A percentile compares a stretch with the other conserved stretches of the same genome.
These are phyloP conservation scores for Escallonia herrerae DNA, from an alignment of 129 eudicot species.

Conservation along the genomic window DNA sequence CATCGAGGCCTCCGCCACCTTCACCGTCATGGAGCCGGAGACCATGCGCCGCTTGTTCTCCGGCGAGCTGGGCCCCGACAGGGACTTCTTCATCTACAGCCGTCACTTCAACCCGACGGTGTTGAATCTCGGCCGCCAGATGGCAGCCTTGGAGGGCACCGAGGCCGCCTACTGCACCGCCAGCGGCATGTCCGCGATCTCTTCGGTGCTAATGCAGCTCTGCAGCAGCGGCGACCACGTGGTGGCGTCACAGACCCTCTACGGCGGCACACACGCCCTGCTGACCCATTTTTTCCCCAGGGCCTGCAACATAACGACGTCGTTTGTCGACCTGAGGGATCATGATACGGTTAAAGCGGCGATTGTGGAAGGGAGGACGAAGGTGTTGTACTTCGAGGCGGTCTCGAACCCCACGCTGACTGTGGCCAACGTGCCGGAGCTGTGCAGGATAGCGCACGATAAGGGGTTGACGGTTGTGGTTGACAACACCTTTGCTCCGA, in stretches of 20 bases:
- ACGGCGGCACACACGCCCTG: constrained; percentile 72
- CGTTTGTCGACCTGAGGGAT: constrained; percentile 57
- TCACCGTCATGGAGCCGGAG: constrained; percentile 76
- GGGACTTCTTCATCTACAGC: constrained; percentile 60
- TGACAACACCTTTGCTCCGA: constrained; percentile 62
- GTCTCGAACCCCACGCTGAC: constrained; percentile 58
- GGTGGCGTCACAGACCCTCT: constrained; percentile 54
- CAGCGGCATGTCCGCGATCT: constrained; percentile 71
- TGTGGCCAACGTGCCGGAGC: constrained; percentile 60
- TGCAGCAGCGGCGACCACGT: constrained; percentile 48
- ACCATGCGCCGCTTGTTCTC: constrained; percentile 59
- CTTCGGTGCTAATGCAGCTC: constrained; percentile 42
- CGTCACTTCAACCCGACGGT: constrained; percentile 73
- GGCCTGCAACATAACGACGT: constrained; percentile 44
- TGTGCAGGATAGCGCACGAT: constrained; percentile 47
- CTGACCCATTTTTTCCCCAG: constrained; percentile 52
- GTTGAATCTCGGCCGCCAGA: constrained; percentile 58
- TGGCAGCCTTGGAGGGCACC: constrained; percentile 72
- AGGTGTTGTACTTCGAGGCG: constrained; percentile 60
- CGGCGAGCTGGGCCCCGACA: constrained; percentile 61
- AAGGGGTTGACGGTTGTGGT: constrained; percentile 53
- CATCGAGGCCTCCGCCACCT: constrained; percentile 73
- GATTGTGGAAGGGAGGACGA: constrained; percentile 45
- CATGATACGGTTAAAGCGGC: constrained; percentile 37
- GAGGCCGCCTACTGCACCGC: constrained; percentile 71